Evolutionary conservation across 1,139 yeast genomes (phyloP).

Genomic region (Saccharomycopsis hybrid): DNA sequence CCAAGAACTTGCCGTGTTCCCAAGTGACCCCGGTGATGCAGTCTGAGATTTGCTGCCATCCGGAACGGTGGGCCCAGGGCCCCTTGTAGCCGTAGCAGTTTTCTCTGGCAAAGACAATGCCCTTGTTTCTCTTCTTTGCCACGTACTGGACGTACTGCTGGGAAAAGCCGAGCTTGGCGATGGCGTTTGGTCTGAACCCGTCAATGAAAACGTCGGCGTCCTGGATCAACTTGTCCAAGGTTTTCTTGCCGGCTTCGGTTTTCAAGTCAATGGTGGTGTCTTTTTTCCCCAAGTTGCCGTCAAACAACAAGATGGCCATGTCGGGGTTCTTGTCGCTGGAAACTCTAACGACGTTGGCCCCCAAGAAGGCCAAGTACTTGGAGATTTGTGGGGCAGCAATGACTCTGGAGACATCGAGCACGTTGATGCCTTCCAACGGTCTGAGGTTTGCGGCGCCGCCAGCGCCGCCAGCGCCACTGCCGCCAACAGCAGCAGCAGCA

Average conservation of each 20-base stretch:
- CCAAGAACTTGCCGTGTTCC: constrained; percentile 30
- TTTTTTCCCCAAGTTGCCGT: constrained; percentile 32
- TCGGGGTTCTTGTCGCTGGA: constrained; percentile 30
- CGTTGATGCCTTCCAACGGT: constrained; percentile 30
- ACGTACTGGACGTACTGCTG: constrained; percentile 26
- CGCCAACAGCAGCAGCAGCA: constrained; percentile 4
- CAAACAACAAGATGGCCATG: constrained; percentile 33
- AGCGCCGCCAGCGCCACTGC: too few relatives aligned
- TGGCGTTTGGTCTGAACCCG: constrained; percentile 31
- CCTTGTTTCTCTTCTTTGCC: constrained; percentile 29
- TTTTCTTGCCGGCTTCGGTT: constrained; percentile 26
- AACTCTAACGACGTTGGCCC: constrained; percentile 32
- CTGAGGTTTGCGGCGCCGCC: constrained; percentile 5
- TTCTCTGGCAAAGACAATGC: constrained; percentile 31
- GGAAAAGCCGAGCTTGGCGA: constrained; percentile 30
- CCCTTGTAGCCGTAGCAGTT: constrained; percentile 33
- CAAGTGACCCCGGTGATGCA: constrained; percentile 33
- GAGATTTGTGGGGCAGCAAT: constrained; percentile 34
- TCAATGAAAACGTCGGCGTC: constrained; percentile 32
- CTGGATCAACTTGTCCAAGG: constrained; percentile 27
- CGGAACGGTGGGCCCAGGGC: constrained; percentile 31
- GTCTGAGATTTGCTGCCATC: constrained; percentile 36
- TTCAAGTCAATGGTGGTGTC: constrained; percentile 30
- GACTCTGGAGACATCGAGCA: constrained; percentile 31
- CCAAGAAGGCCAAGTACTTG: constrained; percentile 31